Evolutionary conservation across 2,329 filamentous ascomycete species (phyloP).

Genomic region (Tolypocladium tropicale): DNA sequence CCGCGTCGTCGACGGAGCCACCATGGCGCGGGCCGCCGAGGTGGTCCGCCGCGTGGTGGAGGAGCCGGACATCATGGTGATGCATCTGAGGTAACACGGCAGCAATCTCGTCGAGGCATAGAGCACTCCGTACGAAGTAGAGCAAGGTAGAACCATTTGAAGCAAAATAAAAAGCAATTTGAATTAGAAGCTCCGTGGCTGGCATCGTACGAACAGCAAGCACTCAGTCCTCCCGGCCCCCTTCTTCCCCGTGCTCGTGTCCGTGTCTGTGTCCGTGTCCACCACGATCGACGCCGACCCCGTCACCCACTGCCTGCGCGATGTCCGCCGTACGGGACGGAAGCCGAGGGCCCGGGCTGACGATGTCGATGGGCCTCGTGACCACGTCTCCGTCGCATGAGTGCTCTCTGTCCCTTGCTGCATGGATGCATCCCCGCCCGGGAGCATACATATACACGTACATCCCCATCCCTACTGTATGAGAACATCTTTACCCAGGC

Average conservation of each 20-base stretch:
- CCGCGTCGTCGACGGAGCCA: conserved; percentile 86
- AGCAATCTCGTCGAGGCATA: not conserved
- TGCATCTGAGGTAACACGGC: conserved; percentile 57
- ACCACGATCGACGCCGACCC: not conserved
- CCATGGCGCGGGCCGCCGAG: conserved; percentile 83
- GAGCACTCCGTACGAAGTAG: no score
- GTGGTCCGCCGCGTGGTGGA: conserved; percentile 70
- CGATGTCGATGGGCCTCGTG: not conserved
- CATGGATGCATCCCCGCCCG: not conserved
- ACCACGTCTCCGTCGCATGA: not conserved
- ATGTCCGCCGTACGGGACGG: not conserved
- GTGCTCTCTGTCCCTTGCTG: not conserved
- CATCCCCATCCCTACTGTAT: no score
- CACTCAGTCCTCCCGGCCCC: not conserved
- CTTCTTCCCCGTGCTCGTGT: not conserved
- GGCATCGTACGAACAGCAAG: not conserved
- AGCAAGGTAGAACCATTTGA: not conserved
- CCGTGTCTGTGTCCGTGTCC: not conserved
- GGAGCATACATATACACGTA: not conserved
- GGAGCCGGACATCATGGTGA: conserved; percentile 76
- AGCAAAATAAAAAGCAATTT: not conserved
- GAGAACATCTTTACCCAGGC: no score
- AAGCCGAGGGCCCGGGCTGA: not conserved
- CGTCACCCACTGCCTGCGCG: not conserved
- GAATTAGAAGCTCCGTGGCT: not conserved